Evolutionary conservation across 2,329 filamentous ascomycete species (phyloP).

Genomic region (Venturia nashicola): DNA sequence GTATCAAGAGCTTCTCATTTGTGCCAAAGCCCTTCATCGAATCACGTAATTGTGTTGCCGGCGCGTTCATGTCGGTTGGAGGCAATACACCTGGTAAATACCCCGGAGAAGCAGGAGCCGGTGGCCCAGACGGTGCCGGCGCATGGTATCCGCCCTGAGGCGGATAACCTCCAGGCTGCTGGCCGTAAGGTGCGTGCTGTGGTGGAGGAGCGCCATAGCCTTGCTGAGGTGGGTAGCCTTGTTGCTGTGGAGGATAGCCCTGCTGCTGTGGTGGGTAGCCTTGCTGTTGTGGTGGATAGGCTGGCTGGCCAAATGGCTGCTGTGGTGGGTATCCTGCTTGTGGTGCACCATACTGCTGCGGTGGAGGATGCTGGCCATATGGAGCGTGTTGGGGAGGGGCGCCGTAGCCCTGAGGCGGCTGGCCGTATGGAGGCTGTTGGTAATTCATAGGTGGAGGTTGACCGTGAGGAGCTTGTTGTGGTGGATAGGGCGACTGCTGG

Average conservation of each 20-base stretch:
- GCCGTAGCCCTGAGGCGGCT: constrained; percentile 17
- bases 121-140: constrained; percentile 29
- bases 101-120: constrained; percentile 57
- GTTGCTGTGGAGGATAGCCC: constrained; percentile 14
- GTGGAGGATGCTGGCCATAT: constrained; percentile 12
- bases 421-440: constrained; percentile 18
- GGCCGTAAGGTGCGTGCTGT: constrained; percentile 16
- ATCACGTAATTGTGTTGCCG: constrained; percentile 59
- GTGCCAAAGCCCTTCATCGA: constrained; percentile 95
- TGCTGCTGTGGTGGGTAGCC: constrained; percentile 18
- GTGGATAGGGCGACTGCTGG: constrained; percentile 10
- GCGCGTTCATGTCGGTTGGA: constrained; percentile 49
- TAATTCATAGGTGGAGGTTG: constrained; percentile 8
- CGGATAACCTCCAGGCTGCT: constrained; percentile 13
- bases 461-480: constrained; percentile 16
- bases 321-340: constrained; percentile 11
- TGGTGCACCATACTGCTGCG: constrained; percentile 14
- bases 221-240: constrained; percentile 9
- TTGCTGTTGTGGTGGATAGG: constrained; percentile 14
- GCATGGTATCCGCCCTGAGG: constrained; percentile 23
- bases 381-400: constrained; percentile 7
- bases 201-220: constrained; percentile 20
- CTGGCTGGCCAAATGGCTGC: constrained; percentile 7
- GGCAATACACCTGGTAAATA: constrained; percentile 63
- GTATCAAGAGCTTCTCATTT: constrained; percentile 66